Base-by-base conservation (phyloP, 257 asterid species). In the Asclepias syriaca region DNA sequence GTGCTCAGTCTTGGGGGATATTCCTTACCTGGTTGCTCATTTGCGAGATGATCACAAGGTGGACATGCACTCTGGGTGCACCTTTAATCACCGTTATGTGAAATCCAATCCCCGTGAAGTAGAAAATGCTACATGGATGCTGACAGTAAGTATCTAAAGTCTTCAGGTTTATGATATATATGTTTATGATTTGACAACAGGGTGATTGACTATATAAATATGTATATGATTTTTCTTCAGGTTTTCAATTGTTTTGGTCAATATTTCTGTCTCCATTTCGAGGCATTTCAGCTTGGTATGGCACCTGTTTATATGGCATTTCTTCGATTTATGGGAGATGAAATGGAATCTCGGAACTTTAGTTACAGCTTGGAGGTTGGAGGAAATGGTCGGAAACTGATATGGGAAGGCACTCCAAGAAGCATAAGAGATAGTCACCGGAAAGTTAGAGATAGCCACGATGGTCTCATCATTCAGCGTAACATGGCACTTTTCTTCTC, bases 111-210 rank as follows among this genome's bases (percentile, higher is more conserved):
- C 96, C 43, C 90, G 96, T 59, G 97, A 92, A 78, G 97, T 92
- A 43, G 97, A 92, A 86, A 92, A 92, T 46, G 97, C 96, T 58
- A 92, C 97, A 6, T 92, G 97, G 97, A 92, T 92, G 96, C 81
- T 92, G 83, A 92, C 97, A 50, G 97, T 91, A 71, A 85, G 96
- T 85, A 69, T 67, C 66, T 22, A 18, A 48, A 56, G 27, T 13
- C n/a, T 21, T 15, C 57, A 34, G 39, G 39, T 34, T 34, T 34
- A 34, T 34, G 39, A 34, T 34, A 34, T 34, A 34, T 34, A 34
- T 34, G 39, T 34, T 34, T 34, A 34, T 34, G 39, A 34, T 34
- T 34, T 34, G 39, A 34, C 15, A n/a, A 27, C 51, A 63, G 40
- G 34, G 19, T 45, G n/a, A 11, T 46, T n/a, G 5, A 34, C 0